These are phyloP conservation scores for Neoboletus magnificus DNA, from an alignment of 768 basidiomycete genomes.

Conservation along the genomic window DNA sequence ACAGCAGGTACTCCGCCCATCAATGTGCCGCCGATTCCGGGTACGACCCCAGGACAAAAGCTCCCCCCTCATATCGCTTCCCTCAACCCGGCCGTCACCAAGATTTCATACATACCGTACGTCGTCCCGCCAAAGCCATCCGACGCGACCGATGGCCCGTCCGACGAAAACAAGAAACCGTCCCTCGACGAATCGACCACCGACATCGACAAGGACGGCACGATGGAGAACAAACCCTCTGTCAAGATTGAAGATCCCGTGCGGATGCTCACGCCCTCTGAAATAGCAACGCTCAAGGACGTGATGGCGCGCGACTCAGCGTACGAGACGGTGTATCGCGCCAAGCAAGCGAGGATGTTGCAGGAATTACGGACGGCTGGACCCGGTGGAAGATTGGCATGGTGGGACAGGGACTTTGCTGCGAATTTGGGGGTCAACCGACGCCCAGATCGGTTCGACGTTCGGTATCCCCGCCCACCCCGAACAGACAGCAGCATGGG, in stretches of 20 bases:
- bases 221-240: slow-evolving; percentile 10
- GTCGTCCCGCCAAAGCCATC: slow-evolving; percentile 16
- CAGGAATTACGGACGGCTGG: slow-evolving; percentile 47
- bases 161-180: slow-evolving; percentile 26
- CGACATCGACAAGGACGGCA: slow-evolving; percentile 20
- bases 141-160: slow-evolving; percentile 14
- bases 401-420: slow-evolving; percentile 62
- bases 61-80: slow-evolving; percentile 33
- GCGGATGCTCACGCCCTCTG: slow-evolving; percentile 26
- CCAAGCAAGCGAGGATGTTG: slow-evolving; percentile 50
- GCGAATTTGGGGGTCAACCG: slow-evolving; percentile 31
- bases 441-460: slow-evolving; percentile 45
- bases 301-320: slow-evolving; percentile 38
- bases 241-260: slow-evolving; percentile 26
- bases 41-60: slow-evolving; percentile 28
- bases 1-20: slow-evolving; percentile 11
- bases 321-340: slow-evolving; percentile 48
- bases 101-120: slow-evolving; percentile 29
- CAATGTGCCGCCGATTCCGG: slow-evolving; percentile 24
- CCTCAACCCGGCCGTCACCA: slow-evolving; percentile 32
- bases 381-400: slow-evolving; percentile 44
- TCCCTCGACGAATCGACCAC: neutral
- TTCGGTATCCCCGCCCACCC: slow-evolving; percentile 52
- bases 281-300: slow-evolving; percentile 33
- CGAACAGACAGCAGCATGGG: slow-evolving; percentile 26